Evolutionary conservation across 441 rosid genomes (phyloP), one percentile per base, ranked within the genome.

Genomic region (Gossypium schwendimanii): DNA sequence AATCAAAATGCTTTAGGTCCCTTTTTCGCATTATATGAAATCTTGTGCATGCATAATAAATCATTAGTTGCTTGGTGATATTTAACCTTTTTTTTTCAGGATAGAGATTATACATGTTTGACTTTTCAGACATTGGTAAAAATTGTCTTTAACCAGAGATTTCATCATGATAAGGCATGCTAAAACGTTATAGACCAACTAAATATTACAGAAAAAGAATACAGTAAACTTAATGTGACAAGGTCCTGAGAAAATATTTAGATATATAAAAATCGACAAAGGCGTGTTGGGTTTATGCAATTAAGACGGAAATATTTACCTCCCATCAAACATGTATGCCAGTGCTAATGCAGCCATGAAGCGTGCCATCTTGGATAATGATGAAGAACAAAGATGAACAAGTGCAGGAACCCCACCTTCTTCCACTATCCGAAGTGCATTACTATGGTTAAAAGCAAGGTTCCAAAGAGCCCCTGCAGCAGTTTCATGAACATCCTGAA

Each of bases 391-490:
- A n/a, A 95, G 81, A 80, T 90, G 87, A 78, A 95, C 98, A 60
- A 95, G 94, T 14, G 91, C 93, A 62, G 91, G 86, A 78, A 95
- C 99, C 63, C 99, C 99, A 39, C 91, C 96, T 85, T 94, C 99
- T 82, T 94, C 97, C 72, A 89, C 98, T 83, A 94, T 91, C 44
- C 99, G 88, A 10, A 91, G 88, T 72, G 99, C 99, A 77, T 94
- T 94, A 20, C 90, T 87, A 52, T 91, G 88, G 74, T 87, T 89
- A 72, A 92, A 92, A 76, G 99, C 99, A 75, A 94, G 96, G 82
- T 94, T 94, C 99, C 98, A 94, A 41, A 94, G 90, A 75, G 99
- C 99, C 69, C 99, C 99, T 10, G 98, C 98, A 4, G 99, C 99
- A 23, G 99, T 94, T 81, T 94, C 99, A 82, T 94, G 98, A 77